Evolutionary conservation across 129 eudicot genomes (phyloP), one percentile per base, ranked within the genome.

Genomic region (Lactuca sativa): DNA sequence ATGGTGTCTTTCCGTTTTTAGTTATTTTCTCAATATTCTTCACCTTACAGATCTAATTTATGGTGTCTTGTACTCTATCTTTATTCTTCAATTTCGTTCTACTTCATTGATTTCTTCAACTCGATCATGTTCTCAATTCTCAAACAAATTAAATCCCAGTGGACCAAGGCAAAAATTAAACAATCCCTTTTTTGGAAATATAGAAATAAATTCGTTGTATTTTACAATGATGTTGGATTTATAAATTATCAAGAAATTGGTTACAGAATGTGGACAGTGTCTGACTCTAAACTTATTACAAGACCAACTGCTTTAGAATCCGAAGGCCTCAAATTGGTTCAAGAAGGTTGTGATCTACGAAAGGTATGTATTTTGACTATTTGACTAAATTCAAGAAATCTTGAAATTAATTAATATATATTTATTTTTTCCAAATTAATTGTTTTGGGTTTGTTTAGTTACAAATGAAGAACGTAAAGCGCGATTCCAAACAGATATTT

Each of bases 281-380:
- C 96, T 34, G 96, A 88, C 74, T 68, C 86, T 61, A 85, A 78
- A 80, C 80, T 86, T 68, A 67, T 88, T 37, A 74, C 90, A 78
- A 79, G 88, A 80, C 82, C 86, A 54, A 70, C 93, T 62, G 62
- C 82, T 44, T 48, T 76, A 58, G 97, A 82, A 84, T 85, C 84
- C 10, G 96, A 80, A 79, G 81, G 77, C 51, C 61, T 87, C n/a
- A 88, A 91, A 62, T 78, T 91, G 64, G 84, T 88, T 74, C 79
- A 92, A 69, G 96, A 91, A 77, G 86, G 85, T 56, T 91, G 97
- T 59, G 83, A 77, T 86, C 81, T 88, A 63, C 80, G 78, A 71
- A 62, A 81, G 76, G 97, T 88, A 67, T 80, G 91, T 77, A 59
- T 64, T 38, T 52, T 21, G 21, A 21, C 21, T 21, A 21, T 21